Conservation (phyloP, 1,139 yeast genomes). For the Lodderomyces margitis region DNA sequence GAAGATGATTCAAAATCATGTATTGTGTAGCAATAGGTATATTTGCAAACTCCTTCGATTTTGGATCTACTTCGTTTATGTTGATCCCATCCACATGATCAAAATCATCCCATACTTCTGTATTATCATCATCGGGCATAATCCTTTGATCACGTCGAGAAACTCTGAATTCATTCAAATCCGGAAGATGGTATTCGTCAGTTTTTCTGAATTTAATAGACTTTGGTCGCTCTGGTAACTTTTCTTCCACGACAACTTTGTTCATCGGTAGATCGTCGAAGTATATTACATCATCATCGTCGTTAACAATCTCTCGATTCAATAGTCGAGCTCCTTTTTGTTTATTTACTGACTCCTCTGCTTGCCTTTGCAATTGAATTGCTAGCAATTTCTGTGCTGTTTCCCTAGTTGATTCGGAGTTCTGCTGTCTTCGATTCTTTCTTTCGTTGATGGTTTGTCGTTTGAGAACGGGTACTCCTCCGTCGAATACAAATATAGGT, state of each 20-base stretch:
- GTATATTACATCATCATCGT: slow-evolving; percentile 28
- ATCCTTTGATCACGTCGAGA: slow-evolving; percentile 62
- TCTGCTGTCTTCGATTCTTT: slow-evolving; percentile 70
- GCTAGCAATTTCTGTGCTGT: slow-evolving; percentile 84
- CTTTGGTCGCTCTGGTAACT: slow-evolving; percentile 10
- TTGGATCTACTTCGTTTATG: slow-evolving; percentile 67
- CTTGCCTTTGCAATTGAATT: slow-evolving; percentile 66
- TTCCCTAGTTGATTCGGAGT: slow-evolving; percentile 63
- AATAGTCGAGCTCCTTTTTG: slow-evolving; percentile 1
- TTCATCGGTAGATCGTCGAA: slow-evolving; percentile 43
- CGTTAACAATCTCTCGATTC: slow-evolving; percentile 13
- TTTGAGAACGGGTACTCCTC: slow-evolving; percentile 90
- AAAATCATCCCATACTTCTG: slow-evolving; percentile 56
- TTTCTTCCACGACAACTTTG: slow-evolving; percentile 3
- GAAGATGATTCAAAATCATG: slow-evolving; percentile 76
- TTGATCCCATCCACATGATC: slow-evolving; percentile 73
- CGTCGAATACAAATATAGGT: slow-evolving; percentile 97
- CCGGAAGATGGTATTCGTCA: slow-evolving; percentile 88
- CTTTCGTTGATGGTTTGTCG: slow-evolving; percentile 70
- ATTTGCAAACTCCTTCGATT: slow-evolving; percentile 59
- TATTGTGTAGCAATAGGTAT: slow-evolving; percentile 84
- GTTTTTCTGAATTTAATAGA: slow-evolving; percentile 31
- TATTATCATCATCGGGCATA: slow-evolving; percentile 64
- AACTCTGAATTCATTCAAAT: slow-evolving; percentile 41
- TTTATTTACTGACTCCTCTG: slow-evolving; percentile 22